phyloP scores from a whole-genome alignment of 371 early-diverging fungal genomes.

The Mortierella sp. region DNA sequence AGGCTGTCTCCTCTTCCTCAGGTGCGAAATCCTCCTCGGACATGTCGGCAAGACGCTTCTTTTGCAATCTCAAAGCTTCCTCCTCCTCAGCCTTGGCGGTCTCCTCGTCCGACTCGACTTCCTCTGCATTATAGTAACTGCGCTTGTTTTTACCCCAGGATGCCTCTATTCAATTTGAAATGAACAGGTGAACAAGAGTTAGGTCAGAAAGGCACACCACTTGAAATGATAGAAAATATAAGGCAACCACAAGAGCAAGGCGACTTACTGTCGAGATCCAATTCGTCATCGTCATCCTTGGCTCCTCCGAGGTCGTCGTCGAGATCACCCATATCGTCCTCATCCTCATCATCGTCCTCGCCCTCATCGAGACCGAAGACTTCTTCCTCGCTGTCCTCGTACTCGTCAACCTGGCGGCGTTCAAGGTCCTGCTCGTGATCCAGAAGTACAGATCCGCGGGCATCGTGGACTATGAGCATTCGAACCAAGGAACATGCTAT shows the following conservation, averaged over 20 bases:
- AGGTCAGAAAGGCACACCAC: not conserved
- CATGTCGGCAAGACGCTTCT: constrained; percentile 81
- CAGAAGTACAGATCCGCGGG: constrained; percentile 69
- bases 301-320: constrained; percentile 32
- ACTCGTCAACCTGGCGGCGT: constrained; percentile 55
- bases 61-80: constrained; percentile 92
- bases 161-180: constrained; percentile 20
- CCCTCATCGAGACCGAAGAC: constrained; percentile 74
- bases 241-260: not conserved
- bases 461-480: constrained; percentile 65
- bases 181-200: not conserved
- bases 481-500: not conserved
- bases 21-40: constrained; percentile 93
- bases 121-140: constrained; percentile 86
- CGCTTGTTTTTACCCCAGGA: constrained; percentile 82
- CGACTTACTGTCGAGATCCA: constrained; percentile 61
- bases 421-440: constrained; percentile 63
- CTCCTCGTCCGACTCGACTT: constrained; percentile 76
- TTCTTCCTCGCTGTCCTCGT: constrained; percentile 72
- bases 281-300: constrained; percentile 61
- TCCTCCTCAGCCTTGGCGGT: constrained; percentile 92
- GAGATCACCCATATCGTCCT: constrained; percentile 60
- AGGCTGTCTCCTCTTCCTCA: constrained; percentile 55
- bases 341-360: constrained; percentile 63
- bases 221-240: not conserved